Percentiles rank a stretch among this genome's conserved stretches.
Evolutionary conservation across 129 eudicot genomes (phyloP).

Genomic region (Calendula officinalis): DNA sequence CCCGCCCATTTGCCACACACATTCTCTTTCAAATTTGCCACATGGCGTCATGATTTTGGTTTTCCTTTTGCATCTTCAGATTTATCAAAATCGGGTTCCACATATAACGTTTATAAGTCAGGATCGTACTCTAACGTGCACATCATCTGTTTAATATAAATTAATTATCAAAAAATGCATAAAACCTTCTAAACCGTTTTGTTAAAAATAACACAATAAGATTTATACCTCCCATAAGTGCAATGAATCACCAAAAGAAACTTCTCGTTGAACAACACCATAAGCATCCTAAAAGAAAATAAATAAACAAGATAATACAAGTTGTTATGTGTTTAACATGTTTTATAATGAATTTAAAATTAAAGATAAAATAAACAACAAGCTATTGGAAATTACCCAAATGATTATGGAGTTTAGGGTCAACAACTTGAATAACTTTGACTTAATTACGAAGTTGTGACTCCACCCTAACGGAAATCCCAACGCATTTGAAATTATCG

Average conservation of each 20-base stretch:
- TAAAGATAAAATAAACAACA: background rate
- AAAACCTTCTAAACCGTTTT: no score
- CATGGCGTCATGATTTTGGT: slow-evolving; percentile 75
- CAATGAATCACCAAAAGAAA: slow-evolving; percentile 90
- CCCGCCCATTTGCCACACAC: no score
- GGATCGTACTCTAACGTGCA: slow-evolving; percentile 99
- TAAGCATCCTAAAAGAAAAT: slow-evolving; percentile 96
- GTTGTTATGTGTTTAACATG: background rate
- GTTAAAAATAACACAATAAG: no score
- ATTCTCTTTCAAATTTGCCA: slow-evolving; percentile 87
- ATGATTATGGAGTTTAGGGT: slow-evolving; percentile 84
- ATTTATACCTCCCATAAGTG: slow-evolving; percentile 88
- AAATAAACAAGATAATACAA: no score
- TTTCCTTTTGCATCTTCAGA: slow-evolving; percentile 67
- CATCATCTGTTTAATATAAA: slow-evolving; percentile 72
- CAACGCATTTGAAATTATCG: slow-evolving; percentile 62
- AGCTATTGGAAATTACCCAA: slow-evolving; percentile 41
- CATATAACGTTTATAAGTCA: slow-evolving; percentile 31
- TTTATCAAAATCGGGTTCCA: slow-evolving; percentile 41
- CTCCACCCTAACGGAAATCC: slow-evolving; percentile 72
- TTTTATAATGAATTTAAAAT: background rate
- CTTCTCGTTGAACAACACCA: slow-evolving; percentile 93
- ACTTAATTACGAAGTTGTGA: slow-evolving; percentile 63
- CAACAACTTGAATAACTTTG: slow-evolving; percentile 72
- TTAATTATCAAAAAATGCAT: slow-evolving; percentile 16